Percentiles rank a stretch among this genome's conserved stretches.
These are phyloP conservation scores for Austroboletus olivaceoglutinosus DNA, from an alignment of 1,284 basidiomycete species.

Conservation along the genomic window DNA sequence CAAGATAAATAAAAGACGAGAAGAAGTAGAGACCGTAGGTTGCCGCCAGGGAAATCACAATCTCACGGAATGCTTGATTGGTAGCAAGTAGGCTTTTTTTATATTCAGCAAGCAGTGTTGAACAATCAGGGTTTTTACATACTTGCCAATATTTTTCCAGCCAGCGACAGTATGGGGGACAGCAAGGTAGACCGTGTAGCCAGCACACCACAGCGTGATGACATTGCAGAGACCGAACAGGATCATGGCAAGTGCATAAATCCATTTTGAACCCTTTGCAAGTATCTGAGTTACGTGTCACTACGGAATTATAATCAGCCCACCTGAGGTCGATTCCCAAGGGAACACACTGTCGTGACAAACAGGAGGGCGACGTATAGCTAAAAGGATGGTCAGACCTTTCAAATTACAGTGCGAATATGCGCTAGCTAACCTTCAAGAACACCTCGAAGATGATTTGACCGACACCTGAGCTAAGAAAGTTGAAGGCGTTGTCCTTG, in stretches of 20 bases:
- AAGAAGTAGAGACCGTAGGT: conserved; percentile 91
- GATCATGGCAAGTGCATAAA: conserved; percentile 71
- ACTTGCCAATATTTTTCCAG: conserved; percentile 71
- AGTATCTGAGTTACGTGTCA: conserved; percentile 1
- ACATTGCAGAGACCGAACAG: conserved; percentile 73
- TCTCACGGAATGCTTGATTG: conserved; percentile 75
- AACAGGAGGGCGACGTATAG: conserved; percentile 76
- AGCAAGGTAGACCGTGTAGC: conserved; percentile 81
- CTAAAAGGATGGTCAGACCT: conserved; percentile 29
- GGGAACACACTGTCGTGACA: conserved; percentile 74
- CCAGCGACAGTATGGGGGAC: conserved; percentile 71
- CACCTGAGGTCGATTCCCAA: conserved; percentile 83
- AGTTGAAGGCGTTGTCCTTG: conserved; percentile 72
- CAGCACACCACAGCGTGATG: conserved; percentile 86
- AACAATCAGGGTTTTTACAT: conserved; percentile 27
- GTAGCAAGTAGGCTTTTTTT: conserved; percentile 51
- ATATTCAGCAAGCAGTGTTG: conserved; percentile 11
- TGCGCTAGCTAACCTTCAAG: conserved; percentile 53
- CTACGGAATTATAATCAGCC: conserved; percentile 12
- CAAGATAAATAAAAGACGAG: conserved; percentile 81
- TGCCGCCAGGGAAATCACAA: conserved; percentile 75
- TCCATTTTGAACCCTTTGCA: conserved; percentile 74
- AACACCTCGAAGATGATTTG: conserved; percentile 77
- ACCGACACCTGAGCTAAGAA: conserved; percentile 70
- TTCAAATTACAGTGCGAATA: background rate